Evolutionary conservation across 2,329 filamentous ascomycete species (phyloP), one percentile per base, ranked within the genome.

Genomic region (Aspergillus pseudonomiae): DNA sequence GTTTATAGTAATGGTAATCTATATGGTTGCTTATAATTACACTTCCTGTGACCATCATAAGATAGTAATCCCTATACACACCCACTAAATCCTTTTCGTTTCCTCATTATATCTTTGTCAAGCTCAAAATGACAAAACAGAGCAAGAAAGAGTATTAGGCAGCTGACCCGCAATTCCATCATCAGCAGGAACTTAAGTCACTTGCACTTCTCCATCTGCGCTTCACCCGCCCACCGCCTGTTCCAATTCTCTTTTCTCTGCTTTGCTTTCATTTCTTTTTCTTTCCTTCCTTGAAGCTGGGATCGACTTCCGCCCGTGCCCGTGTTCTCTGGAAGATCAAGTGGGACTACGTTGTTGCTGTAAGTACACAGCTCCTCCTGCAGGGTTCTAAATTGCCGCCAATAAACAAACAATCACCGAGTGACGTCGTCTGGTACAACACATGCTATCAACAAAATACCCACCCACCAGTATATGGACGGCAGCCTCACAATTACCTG

Each of bases 401-500:
- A 56, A 32, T 58, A 58, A 58, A 65, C 62, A 65, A 65, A 64
- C 64, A 64, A 57, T 12, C 28, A 12, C 28, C 55, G 52, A 53
- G 64, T 65, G 64, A 65, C 64, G 64, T 65, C 63, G 63, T 60
- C 54, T 48, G 63, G 48, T 53, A 39, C 54, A 32, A 36, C 32
- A 10, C 52, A 57, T 60, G 32, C 36, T 43, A 52, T 32, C 56
- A 45, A 55, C 59, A 58, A 60, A 61, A 36, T 58, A 61, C 12
- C 39, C 32, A 50, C 30, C 50, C 59, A n/a, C 30, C 46, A 30
- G 16, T 50, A 19, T 30, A 50, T 19, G 46, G 57, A 50, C n/a
- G 32, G 19, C 39, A 32, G 59, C 58, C 24, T 64, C 54, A 58
- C 53, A 62, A n/a, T 39, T 41, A 34, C 39, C 61, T 63, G 61